Evolutionary conservation across 1,139 yeast genomes (phyloP), one percentile per base, ranked within the genome.

Genomic region (Wickerhamomyces sp.): DNA sequence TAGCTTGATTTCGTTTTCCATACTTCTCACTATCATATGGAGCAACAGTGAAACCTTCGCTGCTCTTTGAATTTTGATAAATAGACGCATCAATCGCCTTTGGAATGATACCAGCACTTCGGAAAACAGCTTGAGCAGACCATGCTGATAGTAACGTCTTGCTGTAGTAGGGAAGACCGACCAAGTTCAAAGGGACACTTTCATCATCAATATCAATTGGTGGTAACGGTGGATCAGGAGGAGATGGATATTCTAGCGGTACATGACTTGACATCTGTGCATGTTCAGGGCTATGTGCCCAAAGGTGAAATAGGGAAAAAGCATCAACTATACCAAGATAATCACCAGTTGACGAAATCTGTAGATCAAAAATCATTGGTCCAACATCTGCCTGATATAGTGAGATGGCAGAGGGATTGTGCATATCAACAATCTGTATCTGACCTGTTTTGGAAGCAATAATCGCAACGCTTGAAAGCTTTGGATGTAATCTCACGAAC

Each of bases 161-260:
- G 42, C 77, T 78, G 56, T 87, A 91, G 52, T 81, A 87, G 0
- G 98, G 97, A 76, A 91, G 65, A 8, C 96, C 96, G 2, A 91
- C 67, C 2, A 76, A 55, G 30, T 80, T 80, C 35, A 91, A 62
- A 0, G 96, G 89, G 11, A 59, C 51, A 8, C 61, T 62, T 28
- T 72, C 72, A 13, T 74, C 62, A 31, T 65, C 65, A 10, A 67
- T 46, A 38, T 47, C 24, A 23, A 42, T 29, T 25, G 36, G 37
- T 2, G 28, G 18, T 2, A 57, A 39, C 24, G 67, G 68, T 0
- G 81, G 77, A 31, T 49, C 54, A 4, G 48, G 43, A 5, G 42
- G 28, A 1, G 44, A 35, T 11, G 60, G 57, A 33, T 53, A 61
- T 29, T 59, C 65, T 38, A 57, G 46, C 25, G 57, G 59, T 22